Conservation (phyloP, 2,329 filamentous ascomycete species). For the Cercospora nicotianae region DNA sequence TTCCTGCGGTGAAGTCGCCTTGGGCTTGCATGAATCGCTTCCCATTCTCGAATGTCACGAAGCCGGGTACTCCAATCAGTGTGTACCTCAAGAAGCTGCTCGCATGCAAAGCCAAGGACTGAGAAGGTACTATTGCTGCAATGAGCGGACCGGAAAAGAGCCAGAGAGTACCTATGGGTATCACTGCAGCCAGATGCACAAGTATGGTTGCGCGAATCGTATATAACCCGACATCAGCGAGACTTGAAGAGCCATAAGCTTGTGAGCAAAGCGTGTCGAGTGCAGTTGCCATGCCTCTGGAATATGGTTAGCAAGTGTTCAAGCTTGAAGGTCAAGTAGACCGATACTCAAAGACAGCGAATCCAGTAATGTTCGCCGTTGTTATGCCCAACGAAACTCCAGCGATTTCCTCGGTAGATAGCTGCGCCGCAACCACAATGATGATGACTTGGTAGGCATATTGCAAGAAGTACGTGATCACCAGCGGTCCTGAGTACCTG, state of each 20-base stretch:
- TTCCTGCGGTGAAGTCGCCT: constrained; percentile 53
- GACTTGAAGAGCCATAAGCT: constrained; percentile 53
- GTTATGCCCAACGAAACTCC: constrained; percentile 55
- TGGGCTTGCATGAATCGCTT: constrained; percentile 59
- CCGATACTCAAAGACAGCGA: constrained; percentile 48
- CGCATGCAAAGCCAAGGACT: constrained; percentile 50
- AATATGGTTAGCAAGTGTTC: background rate
- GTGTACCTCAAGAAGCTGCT: constrained; percentile 53
- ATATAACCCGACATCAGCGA: constrained; percentile 53
- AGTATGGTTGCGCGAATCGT: constrained; percentile 55
- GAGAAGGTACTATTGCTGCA: constrained; percentile 44
- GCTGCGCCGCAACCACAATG: constrained; percentile 54
- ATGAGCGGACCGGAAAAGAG: constrained; percentile 45
- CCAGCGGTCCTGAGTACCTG: constrained; percentile 51
- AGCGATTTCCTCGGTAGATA: constrained; percentile 55
- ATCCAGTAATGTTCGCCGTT: constrained; percentile 56
- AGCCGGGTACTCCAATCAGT: constrained; percentile 54
- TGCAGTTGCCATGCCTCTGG: constrained; percentile 50
- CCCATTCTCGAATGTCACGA: constrained; percentile 55
- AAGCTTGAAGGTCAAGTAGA: too few relatives aligned
- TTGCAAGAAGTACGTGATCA: constrained; percentile 56
- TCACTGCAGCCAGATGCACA: constrained; percentile 46
- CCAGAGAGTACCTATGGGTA: constrained; percentile 55
- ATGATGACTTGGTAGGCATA: constrained; percentile 56
- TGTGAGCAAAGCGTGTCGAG: constrained; percentile 56